phyloP scores from a whole-genome alignment of 345 rosid species.

The Gossypium stocksii region DNA sequence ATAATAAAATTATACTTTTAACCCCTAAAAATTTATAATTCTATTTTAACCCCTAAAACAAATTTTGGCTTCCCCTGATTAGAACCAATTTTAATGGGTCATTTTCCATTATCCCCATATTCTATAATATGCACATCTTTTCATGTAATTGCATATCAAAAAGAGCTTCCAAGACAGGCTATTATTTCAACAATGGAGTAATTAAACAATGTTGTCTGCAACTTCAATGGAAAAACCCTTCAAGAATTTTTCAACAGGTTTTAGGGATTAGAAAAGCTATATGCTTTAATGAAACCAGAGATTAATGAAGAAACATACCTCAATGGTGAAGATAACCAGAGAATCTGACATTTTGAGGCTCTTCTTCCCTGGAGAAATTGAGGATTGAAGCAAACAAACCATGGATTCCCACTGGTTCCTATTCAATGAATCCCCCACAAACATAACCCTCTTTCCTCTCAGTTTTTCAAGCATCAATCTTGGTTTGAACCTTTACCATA shows the following conservation, averaged over 20 bases:
- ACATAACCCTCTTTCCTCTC: constrained; percentile 89
- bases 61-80: no score
- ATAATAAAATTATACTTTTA: no score
- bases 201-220: background rate
- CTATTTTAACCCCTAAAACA: no score
- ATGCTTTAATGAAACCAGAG: background rate
- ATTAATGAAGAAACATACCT: constrained; percentile 35
- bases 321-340: constrained; percentile 54
- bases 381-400: constrained; percentile 88
- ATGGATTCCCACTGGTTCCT: constrained; percentile 98
- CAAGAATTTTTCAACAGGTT: no score
- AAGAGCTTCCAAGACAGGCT: background rate
- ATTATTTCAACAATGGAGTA: background rate
- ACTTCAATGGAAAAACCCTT: no score
- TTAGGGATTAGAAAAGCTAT: no score
- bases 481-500: constrained; percentile 54
- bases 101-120: no score
- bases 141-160: background rate
- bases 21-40: no score
- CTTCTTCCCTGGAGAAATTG: constrained; percentile 50
- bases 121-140: background rate
- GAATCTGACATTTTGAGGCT: constrained; percentile 56
- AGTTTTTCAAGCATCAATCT: constrained; percentile 62
- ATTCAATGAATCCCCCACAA: constrained; percentile 90
- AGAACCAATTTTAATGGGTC: no score